Percentiles rank a stretch among this genome's conserved stretches.
These are phyloP conservation scores for Pythium insidiosum DNA, from an alignment of 352 stramenopile species.

Conservation along the genomic window DNA sequence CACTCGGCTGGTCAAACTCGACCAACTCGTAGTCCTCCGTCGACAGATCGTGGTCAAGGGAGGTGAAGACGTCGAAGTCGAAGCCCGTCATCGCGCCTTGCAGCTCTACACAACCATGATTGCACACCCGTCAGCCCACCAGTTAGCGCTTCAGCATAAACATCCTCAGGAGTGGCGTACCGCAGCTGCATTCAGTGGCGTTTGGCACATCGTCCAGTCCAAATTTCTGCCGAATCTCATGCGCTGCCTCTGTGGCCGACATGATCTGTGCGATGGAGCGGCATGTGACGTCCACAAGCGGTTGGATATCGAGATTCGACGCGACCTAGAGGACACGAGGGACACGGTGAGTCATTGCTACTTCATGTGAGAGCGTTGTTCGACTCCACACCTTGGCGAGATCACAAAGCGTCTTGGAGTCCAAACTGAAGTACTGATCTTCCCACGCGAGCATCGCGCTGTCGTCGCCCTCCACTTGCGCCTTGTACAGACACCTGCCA, in stretches of 20 bases:
- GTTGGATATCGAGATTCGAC: conserved; percentile 76
- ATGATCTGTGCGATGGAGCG: conserved; percentile 80
- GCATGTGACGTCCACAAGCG: conserved; percentile 71
- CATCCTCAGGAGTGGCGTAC: conserved; percentile 13
- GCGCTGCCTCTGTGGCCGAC: conserved; percentile 65
- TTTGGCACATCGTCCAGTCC: conserved; percentile 44
- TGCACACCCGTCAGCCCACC: no score
- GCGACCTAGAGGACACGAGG: conserved; percentile 50
- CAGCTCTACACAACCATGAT: conserved; percentile 29
- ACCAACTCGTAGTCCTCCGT: conserved; percentile 75
- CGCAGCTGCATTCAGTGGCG: conserved; percentile 36
- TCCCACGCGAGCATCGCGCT: conserved; percentile 54
- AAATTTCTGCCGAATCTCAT: conserved; percentile 75
- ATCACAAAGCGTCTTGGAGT: conserved; percentile 74
- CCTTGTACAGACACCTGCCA: conserved; percentile 74
- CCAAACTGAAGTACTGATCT: conserved; percentile 53
- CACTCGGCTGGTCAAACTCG: conserved; percentile 75
- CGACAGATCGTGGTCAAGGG: conserved; percentile 64
- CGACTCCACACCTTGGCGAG: conserved; percentile 41
- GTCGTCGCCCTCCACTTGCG: conserved; percentile 62
- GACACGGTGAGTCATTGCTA: no score
- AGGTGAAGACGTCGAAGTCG: conserved; percentile 76
- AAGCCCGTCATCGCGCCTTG: conserved; percentile 54
- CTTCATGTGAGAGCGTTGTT: no score
- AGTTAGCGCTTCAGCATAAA: no score